Conservation (phyloP, 768 basidiomycete genomes). For the Rhodosporidiobolus odoratus region DNA sequence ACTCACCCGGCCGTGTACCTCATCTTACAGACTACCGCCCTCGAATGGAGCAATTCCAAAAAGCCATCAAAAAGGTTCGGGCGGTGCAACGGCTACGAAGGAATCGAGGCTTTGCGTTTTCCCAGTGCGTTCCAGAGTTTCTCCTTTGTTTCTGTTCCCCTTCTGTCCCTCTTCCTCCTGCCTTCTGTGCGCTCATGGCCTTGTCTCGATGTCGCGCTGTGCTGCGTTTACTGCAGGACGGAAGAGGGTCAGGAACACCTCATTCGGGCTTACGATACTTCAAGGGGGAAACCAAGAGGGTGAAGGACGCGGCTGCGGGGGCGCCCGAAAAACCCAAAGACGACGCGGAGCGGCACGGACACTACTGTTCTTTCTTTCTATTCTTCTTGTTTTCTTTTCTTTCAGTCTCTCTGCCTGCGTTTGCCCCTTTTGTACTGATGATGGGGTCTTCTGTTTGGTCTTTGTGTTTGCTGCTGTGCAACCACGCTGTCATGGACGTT, state of each 20-base stretch:
- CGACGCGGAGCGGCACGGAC: neutral
- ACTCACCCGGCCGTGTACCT: no score
- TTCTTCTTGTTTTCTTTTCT: no score
- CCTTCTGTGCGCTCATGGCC: no score
- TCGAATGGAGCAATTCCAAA: slow-evolving; percentile 80
- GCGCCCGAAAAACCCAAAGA: neutral
- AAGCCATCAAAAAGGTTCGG: slow-evolving; percentile 97
- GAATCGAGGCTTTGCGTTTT: slow-evolving; percentile 93
- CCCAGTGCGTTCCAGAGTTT: slow-evolving; percentile 33
- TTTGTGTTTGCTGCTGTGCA: no score
- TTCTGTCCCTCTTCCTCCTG: no score
- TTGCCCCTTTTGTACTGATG: no score
- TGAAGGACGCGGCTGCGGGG: neutral
- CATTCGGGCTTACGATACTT: slow-evolving; percentile 50
- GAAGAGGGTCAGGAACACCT: slow-evolving; percentile 45
- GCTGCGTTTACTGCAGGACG: slow-evolving; percentile 11
- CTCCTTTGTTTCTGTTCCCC: neutral
- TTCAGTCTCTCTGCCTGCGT: no score
- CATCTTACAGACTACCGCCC: slow-evolving; percentile 77
- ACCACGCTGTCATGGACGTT: no score
- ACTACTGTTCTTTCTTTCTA: no score
- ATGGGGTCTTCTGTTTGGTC: no score
- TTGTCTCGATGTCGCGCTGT: no score
- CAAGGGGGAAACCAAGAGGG: slow-evolving; percentile 2
- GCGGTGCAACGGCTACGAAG: slow-evolving; percentile 95